These are phyloP conservation scores for Penicillium turbatum DNA, from an alignment of 495 filamentous ascomycete genomes.

Conservation along the genomic window DNA sequence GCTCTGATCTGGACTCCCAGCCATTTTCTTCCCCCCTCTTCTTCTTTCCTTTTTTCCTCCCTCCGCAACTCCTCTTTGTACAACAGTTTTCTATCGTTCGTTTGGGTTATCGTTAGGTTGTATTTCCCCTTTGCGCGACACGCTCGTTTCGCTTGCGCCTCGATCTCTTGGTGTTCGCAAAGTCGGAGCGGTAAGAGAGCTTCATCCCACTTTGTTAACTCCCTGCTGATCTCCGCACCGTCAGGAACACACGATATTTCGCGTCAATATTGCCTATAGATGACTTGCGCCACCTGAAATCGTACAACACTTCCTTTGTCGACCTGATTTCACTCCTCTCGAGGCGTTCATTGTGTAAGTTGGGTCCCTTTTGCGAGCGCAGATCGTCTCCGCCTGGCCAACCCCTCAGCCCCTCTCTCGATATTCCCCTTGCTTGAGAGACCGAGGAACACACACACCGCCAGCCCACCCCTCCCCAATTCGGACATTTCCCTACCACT, in stretches of 20 bases:
- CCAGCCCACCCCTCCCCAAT: constrained; percentile 23
- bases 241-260: constrained; percentile 23
- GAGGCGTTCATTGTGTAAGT: constrained; percentile 47
- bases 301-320: constrained; percentile 12
- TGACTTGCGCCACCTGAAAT: constrained; percentile 6
- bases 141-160: constrained; percentile 23
- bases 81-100: constrained; percentile 32
- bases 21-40: constrained; percentile 14
- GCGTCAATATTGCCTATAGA: constrained; percentile 13
- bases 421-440: constrained; percentile 37
- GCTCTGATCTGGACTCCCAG: constrained; percentile 27
- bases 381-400: constrained; percentile 35
- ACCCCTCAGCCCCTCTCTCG: constrained; percentile 40
- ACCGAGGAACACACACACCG: constrained; percentile 32
- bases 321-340: constrained; percentile 22
- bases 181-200: constrained; percentile 24
- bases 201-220: constrained; percentile 27
- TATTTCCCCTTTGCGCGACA: constrained; percentile 16
- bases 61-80: constrained; percentile 36
- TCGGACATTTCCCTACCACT: constrained; percentile 8
- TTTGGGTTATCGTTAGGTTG: constrained; percentile 23
- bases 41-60: constrained; percentile 28
- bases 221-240: constrained; percentile 33
- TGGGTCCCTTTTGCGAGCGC: constrained; percentile 26
- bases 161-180: constrained; percentile 17